Evolutionary conservation across 2,329 filamentous ascomycete species (phyloP).

Genomic region (Neophaeococcomyces mojaviensis): DNA sequence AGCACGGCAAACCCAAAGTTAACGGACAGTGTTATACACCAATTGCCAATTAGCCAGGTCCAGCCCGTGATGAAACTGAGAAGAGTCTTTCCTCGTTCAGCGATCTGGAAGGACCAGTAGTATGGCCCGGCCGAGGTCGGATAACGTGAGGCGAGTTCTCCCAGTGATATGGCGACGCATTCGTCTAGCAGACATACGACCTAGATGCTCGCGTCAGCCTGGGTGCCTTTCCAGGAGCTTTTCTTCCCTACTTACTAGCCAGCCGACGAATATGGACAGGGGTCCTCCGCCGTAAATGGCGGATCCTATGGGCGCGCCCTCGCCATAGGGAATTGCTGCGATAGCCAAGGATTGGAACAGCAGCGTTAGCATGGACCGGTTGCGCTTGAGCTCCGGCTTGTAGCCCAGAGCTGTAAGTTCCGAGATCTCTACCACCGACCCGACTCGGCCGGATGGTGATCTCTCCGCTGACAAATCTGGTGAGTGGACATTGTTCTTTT

Average conservation of each 20-base stretch:
- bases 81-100: constrained; percentile 35
- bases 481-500: background rate
- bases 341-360: constrained; percentile 56
- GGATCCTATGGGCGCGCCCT: constrained; percentile 40
- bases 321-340: constrained; percentile 42
- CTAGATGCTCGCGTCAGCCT: background rate
- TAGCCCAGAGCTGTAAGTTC: constrained; percentile 47
- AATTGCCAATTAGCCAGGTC: constrained; percentile 47
- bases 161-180: constrained; percentile 45
- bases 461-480: background rate
- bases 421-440: constrained; percentile 26
- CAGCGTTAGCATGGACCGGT: constrained; percentile 53
- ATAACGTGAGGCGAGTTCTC: constrained; percentile 46
- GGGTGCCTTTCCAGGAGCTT: background rate
- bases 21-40: constrained; percentile 47
- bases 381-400: constrained; percentile 49
- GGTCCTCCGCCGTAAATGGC: constrained; percentile 43
- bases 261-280: constrained; percentile 50
- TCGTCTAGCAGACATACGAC: constrained; percentile 45
- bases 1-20: constrained; percentile 51
- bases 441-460: constrained; percentile 24
- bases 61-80: constrained; percentile 48
- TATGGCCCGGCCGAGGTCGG: constrained; percentile 43
- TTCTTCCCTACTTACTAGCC: constrained; percentile 40
- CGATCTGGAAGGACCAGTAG: constrained; percentile 48